Conservation (phyloP, 2,329 filamentous ascomycete genomes). For the Sporothrix brasiliensis region DNA sequence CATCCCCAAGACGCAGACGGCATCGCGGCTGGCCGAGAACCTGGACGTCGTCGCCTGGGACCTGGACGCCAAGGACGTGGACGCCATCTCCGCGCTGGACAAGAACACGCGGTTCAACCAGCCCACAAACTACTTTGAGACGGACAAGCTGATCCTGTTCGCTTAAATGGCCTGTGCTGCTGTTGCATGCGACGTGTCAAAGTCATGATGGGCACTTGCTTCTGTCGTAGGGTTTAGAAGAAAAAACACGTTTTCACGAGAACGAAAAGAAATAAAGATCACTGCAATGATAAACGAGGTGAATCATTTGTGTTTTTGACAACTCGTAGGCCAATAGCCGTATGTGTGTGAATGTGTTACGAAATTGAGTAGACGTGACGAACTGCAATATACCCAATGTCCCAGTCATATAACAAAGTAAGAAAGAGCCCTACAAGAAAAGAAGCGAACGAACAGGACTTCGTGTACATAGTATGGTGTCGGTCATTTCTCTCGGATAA, state of each 20-base stretch:
- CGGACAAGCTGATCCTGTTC: conserved; percentile 61
- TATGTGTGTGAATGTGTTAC: not conserved
- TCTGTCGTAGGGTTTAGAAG: not conserved
- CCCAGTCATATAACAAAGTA: not conserved
- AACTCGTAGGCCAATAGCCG: too few relatives aligned
- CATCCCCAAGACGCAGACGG: conserved; percentile 69
- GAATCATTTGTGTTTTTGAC: too few relatives aligned
- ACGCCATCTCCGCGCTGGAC: conserved; percentile 59
- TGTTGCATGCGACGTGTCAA: not conserved
- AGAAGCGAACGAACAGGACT: not conserved
- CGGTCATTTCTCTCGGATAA: conserved; percentile 3
- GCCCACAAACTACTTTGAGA: conserved; percentile 56
- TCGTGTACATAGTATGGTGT: not conserved
- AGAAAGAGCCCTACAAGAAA: not conserved
- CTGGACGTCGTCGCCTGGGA: conserved; percentile 60
- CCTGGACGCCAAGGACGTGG: conserved; percentile 57
- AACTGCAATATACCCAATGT: not conserved
- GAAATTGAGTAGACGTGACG: not conserved
- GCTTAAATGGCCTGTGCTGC: conserved; percentile 45
- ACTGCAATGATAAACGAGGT: not conserved
- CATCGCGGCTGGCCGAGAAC: conserved; percentile 55
- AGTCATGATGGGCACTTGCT: not conserved
- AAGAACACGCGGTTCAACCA: conserved; percentile 63
- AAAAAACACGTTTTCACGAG: not conserved
- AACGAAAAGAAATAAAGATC: not conserved